Conservation (phyloP, 2,329 filamentous ascomycete species). For the Didymosphaeria variabile region DNA sequence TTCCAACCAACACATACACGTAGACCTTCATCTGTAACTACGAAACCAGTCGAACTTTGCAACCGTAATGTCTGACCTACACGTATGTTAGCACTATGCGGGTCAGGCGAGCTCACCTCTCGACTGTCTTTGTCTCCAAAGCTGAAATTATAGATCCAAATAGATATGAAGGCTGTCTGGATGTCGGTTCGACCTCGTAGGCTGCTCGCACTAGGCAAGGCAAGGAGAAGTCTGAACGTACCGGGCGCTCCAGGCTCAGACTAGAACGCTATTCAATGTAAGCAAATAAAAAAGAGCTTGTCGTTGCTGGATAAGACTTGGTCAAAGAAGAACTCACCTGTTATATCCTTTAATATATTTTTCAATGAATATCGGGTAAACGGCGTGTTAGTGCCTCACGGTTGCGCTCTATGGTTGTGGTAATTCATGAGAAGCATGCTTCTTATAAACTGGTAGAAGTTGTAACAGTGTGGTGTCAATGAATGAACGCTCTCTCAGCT, state of each 20-base stretch:
- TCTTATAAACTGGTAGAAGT: neutral
- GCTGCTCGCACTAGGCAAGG: neutral
- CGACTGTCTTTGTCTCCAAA: neutral
- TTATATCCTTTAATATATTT: too few species aligned
- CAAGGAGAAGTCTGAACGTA: neutral
- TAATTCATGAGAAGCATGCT: neutral
- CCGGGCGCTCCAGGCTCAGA: neutral
- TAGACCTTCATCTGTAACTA: neutral
- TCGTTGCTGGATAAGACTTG: neutral
- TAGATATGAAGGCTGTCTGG: neutral
- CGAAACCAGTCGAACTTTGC: neutral
- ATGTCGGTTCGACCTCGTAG: neutral
- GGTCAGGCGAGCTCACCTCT: neutral
- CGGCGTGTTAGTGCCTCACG: neutral
- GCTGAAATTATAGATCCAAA: neutral
- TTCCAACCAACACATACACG: neutral
- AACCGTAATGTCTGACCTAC: slow-evolving; percentile 6
- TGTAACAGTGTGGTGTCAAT: neutral
- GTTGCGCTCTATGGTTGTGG: neutral
- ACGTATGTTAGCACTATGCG: neutral
- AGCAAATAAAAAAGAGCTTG: neutral
- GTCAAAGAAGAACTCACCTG: neutral
- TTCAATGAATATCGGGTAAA: too few species aligned
- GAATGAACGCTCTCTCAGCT: neutral
- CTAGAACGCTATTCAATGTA: neutral